Evolutionary conservation across 768 basidiomycete genomes (phyloP), one percentile per base, ranked within the genome.

Genomic region (Boletus insuetus): DNA sequence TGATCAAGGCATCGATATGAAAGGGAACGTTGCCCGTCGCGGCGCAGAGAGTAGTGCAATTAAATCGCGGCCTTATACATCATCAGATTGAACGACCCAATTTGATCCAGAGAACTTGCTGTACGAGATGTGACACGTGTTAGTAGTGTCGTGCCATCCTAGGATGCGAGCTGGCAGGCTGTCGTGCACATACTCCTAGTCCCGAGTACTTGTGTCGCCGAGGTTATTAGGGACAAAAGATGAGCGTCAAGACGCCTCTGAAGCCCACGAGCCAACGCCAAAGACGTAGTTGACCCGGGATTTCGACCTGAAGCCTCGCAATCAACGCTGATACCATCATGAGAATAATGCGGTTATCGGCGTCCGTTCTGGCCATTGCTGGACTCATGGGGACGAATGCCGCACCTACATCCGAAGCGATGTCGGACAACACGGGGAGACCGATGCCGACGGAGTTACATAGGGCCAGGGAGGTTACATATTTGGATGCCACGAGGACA

Each of bases 361-460:
- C 37, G 14, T 40, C 51, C 41, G 14, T 54, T 56, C 38, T 64
- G 19, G 47, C 39, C 20, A 39, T 54, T 3, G 22, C 24, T 24
- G 51, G 56, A 12, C 32, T 50, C 53, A 35, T 39, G 41, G 51
- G 38, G 37, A 59, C 57, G 31, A 40, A 19, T 6, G 64, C 52
- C 16, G 65, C 59, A 35, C 62, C 58, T 34, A 51, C 45, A 40
- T n/a, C 49, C 35, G 52, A 49, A 51, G 41, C 26, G 42, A 39
- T 31, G 24, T 20, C 42, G 41, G 51, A 44, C 35, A 5, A 51
- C 6, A 3, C 14, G 20, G 19, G 44, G n/a, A 47, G 42, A 42
- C 57, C 53, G 53, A 55, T 20, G 42, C 51, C 66, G 41, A 65
- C 57, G 55, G 59, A 47, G 38, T 45, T 49, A 41, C 31, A 47